Evolutionary conservation across 2,329 filamentous ascomycete species (phyloP), one percentile per base, ranked within the genome.

Genomic region (Neoarthrinium moseri): DNA sequence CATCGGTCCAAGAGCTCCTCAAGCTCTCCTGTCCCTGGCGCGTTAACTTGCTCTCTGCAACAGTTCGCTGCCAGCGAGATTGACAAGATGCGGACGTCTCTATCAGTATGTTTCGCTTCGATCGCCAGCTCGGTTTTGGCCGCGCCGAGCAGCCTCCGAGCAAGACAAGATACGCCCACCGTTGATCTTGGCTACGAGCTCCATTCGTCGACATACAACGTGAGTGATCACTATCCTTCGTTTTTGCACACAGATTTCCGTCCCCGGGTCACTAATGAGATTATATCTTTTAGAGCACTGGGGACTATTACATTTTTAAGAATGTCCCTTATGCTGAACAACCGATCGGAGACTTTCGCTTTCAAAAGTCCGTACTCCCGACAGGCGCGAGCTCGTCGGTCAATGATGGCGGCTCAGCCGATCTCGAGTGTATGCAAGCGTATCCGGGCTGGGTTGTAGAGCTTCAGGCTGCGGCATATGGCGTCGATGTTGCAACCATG

Each of bases 281-380:
- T n/a, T n/a, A n/a, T n/a, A n/a, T 22, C 22, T 8, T 2, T n/a
- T 27, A 61, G 59, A 51, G 40, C 24, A 63, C 60, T 20, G 61
- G 63, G 5, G 45, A 56, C 30, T 68, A 66, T 45, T 70, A 68
- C 53, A 58, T 58, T 17, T 71, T 70, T 53, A 63, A 54, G 41
- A 70, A 70, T 42, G 63, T 71, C 29, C 60, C 62, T 4, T 71
- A 66, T 45, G 67, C 39, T 21, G 26, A 43, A 24, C 39, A 43
- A 21, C 39, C 39, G 4, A 26, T 43, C 17, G 39, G 39, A 5
- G 39, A 32, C 30, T 20, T 45, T 29, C 63, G 67, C 6, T 71
- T 70, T 44, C 46, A 53, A 17, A 54, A 61, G 21, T 64, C 67
- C 3, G 45, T 58, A 7, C 40, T 56, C 5, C 59, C 63, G 4